A percentile compares a stretch with the other conserved stretches of the same genome.
Conservation (phyloP, 2,329 filamentous ascomycete genomes). For the Periconia sp. region DNA sequence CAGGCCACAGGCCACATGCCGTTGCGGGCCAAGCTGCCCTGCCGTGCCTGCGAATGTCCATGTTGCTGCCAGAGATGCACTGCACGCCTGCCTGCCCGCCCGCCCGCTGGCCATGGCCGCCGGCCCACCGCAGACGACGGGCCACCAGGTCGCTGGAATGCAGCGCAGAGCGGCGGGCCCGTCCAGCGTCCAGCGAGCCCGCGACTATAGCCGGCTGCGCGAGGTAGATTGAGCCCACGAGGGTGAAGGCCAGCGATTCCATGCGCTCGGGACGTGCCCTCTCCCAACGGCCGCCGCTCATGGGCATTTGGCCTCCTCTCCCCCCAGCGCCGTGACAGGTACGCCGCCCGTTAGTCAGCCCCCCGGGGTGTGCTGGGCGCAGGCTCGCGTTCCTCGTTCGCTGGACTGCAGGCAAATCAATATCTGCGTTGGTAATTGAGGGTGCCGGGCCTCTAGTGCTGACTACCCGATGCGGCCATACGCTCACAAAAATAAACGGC, state of each 20-base stretch:
- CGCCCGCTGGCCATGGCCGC: no score
- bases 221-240: constrained; percentile 10
- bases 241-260: constrained; percentile 4
- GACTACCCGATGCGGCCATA: constrained; percentile 6
- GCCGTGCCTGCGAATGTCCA: no score
- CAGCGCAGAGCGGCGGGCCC: no score
- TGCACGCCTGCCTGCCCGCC: no score
- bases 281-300: background rate
- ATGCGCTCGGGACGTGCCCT: constrained; percentile 8
- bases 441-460: constrained; percentile 9
- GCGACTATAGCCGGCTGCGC: background rate
- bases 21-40: no score
- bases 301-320: background rate
- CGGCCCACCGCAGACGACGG: no score
- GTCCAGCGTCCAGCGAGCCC: no score
- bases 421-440: constrained; percentile 3
- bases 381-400: no score
- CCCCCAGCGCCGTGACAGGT: constrained; percentile 2
- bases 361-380: no score
- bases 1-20: no score
- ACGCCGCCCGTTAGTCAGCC: constrained; percentile 11
- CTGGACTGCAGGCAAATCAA: constrained; percentile 1
- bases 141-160: no score
- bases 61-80: no score
- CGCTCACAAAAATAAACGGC: constrained; percentile 9